phyloP scores from a whole-genome alignment of 2,329 filamentous ascomycete species.

The Neopestalotiopsis rosae region DNA sequence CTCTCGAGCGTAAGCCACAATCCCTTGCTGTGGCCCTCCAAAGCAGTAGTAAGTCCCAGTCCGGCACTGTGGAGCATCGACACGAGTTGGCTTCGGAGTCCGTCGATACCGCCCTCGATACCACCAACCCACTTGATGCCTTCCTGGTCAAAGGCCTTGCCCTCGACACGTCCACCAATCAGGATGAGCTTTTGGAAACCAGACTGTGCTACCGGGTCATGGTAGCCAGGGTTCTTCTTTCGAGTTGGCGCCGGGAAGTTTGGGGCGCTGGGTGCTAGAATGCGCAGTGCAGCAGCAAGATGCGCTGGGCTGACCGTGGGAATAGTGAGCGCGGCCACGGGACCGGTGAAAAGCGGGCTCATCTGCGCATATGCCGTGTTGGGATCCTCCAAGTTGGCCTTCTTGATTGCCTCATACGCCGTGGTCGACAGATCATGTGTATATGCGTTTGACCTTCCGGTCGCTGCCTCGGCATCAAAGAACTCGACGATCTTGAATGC shows the following conservation, averaged over 20 bases:
- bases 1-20: conserved; percentile 90
- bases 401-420: conserved; percentile 55
- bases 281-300: conserved; percentile 78
- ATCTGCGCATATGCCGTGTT: conserved; percentile 62
- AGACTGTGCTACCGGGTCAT: conserved; percentile 79
- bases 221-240: conserved; percentile 77
- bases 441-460: conserved; percentile 44
- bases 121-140: conserved; percentile 70
- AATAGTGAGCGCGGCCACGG: conserved; percentile 79
- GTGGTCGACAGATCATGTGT: conserved; percentile 59
- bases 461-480: conserved; percentile 60
- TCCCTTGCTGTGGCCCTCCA: conserved; percentile 81
- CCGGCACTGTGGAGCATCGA: conserved; percentile 81
- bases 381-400: conserved; percentile 33
- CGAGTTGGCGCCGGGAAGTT: conserved; percentile 80
- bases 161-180: conserved; percentile 86
- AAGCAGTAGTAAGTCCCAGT: conserved; percentile 74
- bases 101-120: conserved; percentile 82
- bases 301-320: conserved; percentile 84
- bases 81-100: conserved; percentile 82
- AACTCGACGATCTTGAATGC: conserved; percentile 88
- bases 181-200: conserved; percentile 88
- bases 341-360: conserved; percentile 79
- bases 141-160: conserved; percentile 79
- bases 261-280: conserved; percentile 74